These are phyloP conservation scores for Buddleja alternifolia DNA, from an alignment of 257 asterid genomes.

Conservation along the genomic window DNA sequence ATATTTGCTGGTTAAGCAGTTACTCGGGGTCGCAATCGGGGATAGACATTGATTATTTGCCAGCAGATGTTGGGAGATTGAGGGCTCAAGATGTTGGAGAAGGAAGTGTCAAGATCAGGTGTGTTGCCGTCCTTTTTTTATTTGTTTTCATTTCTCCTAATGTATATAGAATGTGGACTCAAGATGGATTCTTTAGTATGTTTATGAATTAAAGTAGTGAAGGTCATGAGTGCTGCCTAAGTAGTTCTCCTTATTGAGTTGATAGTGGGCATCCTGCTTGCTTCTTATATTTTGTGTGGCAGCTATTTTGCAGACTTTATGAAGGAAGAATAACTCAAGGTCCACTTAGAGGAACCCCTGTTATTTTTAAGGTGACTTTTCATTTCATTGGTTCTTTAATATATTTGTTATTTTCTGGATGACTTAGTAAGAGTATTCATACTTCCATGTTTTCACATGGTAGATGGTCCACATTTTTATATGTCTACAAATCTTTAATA, in stretches of 20 bases:
- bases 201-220: background rate
- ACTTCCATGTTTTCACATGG: background rate
- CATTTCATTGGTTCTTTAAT: background rate
- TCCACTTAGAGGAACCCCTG: constrained; percentile 76
- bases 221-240: too few relatives aligned
- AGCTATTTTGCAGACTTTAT: constrained; percentile 86
- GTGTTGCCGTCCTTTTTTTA: constrained; percentile 22
- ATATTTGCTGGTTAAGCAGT: constrained; percentile 39
- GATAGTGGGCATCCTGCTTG: constrained; percentile 22
- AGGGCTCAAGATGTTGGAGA: constrained; percentile 85
- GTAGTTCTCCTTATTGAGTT: constrained; percentile 2
- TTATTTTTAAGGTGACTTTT: constrained; percentile 76
- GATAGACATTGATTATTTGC: constrained; percentile 43
- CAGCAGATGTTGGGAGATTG: constrained; percentile 55
- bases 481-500: background rate
- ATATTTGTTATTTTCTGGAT: background rate
- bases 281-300: constrained; percentile 54
- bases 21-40: constrained; percentile 70
- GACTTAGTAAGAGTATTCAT: background rate
- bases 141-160: background rate
- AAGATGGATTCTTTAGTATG: background rate
- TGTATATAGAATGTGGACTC: background rate
- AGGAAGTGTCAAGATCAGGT: constrained; percentile 87
- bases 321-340: constrained; percentile 93
- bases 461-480: background rate